Evolutionary conservation across 2,329 filamentous ascomycete genomes (phyloP), one percentile per base, ranked within the genome.

Genomic region (Diplodia sapinea): DNA sequence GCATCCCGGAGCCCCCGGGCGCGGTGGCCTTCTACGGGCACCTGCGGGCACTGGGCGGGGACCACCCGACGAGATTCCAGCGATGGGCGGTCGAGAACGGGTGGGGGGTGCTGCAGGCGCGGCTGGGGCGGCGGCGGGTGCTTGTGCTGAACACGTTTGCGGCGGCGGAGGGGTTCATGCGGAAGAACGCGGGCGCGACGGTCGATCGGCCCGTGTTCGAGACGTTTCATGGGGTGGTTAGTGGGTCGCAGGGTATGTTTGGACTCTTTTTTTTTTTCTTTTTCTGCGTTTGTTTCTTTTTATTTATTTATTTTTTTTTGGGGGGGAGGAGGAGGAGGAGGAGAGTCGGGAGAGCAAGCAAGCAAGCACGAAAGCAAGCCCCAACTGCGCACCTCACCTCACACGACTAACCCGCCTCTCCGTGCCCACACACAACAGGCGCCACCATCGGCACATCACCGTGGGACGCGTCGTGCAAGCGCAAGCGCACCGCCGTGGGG

Each of bases 391-490:
- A 26, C n/a, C n/a, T n/a, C n/a, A n/a, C n/a, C n/a, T n/a, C n/a
- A n/a, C n/a, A 23, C 23, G 23, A 23, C 23, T 23, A 23, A 23
- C 23, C 23, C 23, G 23, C 23, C 23, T 2, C 23, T 23, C 23
- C 23, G 23, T n/a, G n/a, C n/a, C n/a, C 23, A 23, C 23, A 23
- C 11, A 49, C 3, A 1, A 7, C 4, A 67, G 65, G 65, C 26
- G 55, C 56, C 13, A 67, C 65, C 1, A 67, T 67, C 20, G 65
- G 65, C 8, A 67, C 65, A 1, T 67, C 65, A 9, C 65, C 65
- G 1, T 67, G 65, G 65, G 65, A 67, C 49, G 17, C 49, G 1
- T 67, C 65, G 9, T 67, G 65, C 56, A 67, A 67, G 56, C 65
- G 65, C 49, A 67, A 67, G 20, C 65, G 65, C 65, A 67, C 65